Conservation (phyloP, 2,329 filamentous ascomycete species). For the Colletotrichum limetticola region DNA sequence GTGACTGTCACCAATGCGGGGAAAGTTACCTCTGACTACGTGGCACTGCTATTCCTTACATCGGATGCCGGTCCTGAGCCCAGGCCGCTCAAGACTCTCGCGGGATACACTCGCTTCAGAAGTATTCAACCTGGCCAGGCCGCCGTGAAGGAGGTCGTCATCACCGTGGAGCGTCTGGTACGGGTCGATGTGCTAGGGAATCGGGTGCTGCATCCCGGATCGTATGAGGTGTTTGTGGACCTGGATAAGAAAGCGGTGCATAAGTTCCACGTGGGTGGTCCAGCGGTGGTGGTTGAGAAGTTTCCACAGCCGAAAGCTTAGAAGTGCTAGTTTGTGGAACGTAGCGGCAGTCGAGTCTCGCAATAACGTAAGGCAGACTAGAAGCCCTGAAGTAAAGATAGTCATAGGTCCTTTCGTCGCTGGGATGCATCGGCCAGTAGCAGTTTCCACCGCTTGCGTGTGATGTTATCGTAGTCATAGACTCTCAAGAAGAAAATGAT, state of each 20-base stretch:
- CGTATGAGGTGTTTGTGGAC: constrained; percentile 60
- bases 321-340: background rate
- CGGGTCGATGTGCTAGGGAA: constrained; percentile 61
- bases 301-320: constrained; percentile 15
- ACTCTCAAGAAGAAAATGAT: background rate
- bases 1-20: constrained; percentile 62
- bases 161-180: constrained; percentile 61
- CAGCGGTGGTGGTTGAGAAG: constrained; percentile 5
- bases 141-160: constrained; percentile 46
- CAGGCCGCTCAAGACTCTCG: constrained; percentile 63
- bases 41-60: constrained; percentile 60
- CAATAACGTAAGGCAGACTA: no score
- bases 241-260: constrained; percentile 33
- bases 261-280: background rate
- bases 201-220: constrained; percentile 63
- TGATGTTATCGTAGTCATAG: background rate
- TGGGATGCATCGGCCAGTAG: background rate
- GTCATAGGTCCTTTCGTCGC: background rate
- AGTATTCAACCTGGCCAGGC: constrained; percentile 47
- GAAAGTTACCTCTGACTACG: constrained; percentile 59
- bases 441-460: background rate
- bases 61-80: constrained; percentile 58
- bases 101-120: constrained; percentile 58
- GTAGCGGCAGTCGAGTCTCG: background rate
- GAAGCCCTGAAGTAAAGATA: background rate